Conservation (phyloP, 345 rosid genomes). For the Bruguiera sexangula region DNA sequence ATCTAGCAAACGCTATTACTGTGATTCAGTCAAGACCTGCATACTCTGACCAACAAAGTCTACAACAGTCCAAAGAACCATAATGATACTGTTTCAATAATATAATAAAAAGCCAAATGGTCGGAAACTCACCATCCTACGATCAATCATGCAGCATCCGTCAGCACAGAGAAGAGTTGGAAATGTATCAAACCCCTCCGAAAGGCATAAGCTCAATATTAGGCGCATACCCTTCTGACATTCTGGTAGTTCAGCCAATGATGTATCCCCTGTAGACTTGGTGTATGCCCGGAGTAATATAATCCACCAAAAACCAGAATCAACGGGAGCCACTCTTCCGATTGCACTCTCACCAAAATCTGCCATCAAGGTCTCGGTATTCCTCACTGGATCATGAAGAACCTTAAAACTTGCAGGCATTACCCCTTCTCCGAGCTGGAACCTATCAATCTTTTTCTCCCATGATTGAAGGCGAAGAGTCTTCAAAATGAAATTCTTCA, state of each 20-base stretch:
- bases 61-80: not conserved
- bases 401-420: constrained; percentile 99
- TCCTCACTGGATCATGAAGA: constrained; percentile 85
- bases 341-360: constrained; percentile 98
- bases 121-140: constrained; percentile 75
- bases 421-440: constrained; percentile 96
- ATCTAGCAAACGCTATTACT: too few species aligned
- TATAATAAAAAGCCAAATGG: too few species aligned
- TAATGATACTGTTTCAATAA: not conserved
- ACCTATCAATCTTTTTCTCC: constrained; percentile 97
- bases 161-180: constrained; percentile 97
- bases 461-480: constrained; percentile 94
- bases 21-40: too few species aligned
- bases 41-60: not conserved
- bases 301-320: constrained; percentile 99
- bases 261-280: constrained; percentile 79
- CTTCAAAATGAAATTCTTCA: constrained; percentile 82
- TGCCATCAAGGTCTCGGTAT: constrained; percentile 76
- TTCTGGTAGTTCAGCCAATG: constrained; percentile 84
- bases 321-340: constrained; percentile 97
- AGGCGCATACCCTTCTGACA: constrained; percentile 97
- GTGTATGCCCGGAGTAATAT: constrained; percentile 88
- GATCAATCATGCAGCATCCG: constrained; percentile 99
- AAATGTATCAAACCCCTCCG: constrained; percentile 95
- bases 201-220: constrained; percentile 77